phyloP scores from a whole-genome alignment of 1,139 yeast species.

The Debaryomyces sp. region DNA sequence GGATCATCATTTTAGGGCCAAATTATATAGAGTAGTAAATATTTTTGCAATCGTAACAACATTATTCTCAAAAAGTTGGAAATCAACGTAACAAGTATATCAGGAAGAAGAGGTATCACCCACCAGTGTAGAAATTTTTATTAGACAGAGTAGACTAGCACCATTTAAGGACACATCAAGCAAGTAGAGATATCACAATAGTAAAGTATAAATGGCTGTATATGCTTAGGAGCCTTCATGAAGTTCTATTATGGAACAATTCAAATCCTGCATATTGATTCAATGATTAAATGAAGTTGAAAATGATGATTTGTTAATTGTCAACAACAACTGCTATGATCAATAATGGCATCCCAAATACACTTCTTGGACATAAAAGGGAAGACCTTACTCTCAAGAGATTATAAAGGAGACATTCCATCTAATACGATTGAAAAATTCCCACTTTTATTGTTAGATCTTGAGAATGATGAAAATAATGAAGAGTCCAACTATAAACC shows the following conservation, averaged over 20 bases:
- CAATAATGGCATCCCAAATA: constrained; percentile 83
- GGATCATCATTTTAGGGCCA: constrained; percentile 1
- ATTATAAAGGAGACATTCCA: constrained; percentile 94
- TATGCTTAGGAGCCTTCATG: too few species aligned
- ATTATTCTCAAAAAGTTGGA: neutral
- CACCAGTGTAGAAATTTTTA: too few species aligned
- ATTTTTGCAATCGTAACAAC: neutral
- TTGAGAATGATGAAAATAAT: constrained; percentile 60
- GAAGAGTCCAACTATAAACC: constrained; percentile 65
- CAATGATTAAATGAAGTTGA: neutral
- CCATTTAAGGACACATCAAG: neutral
- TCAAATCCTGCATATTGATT: neutral
- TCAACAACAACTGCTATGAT: constrained; percentile 4
- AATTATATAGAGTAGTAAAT: neutral
- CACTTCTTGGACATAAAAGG: constrained; percentile 92
- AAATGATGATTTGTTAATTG: constrained; percentile 7
- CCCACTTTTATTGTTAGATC: constrained; percentile 71
- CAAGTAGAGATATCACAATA: neutral
- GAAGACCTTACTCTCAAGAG: constrained; percentile 83
- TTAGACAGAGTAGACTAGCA: too few species aligned
- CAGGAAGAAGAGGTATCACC: too few species aligned
- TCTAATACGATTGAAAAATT: constrained; percentile 79
- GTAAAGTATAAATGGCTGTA: neutral
- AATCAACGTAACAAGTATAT: neutral
- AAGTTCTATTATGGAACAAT: neutral